Evolutionary conservation across 345 rosid species (phyloP).

Genomic region (Populus euphratica): DNA sequence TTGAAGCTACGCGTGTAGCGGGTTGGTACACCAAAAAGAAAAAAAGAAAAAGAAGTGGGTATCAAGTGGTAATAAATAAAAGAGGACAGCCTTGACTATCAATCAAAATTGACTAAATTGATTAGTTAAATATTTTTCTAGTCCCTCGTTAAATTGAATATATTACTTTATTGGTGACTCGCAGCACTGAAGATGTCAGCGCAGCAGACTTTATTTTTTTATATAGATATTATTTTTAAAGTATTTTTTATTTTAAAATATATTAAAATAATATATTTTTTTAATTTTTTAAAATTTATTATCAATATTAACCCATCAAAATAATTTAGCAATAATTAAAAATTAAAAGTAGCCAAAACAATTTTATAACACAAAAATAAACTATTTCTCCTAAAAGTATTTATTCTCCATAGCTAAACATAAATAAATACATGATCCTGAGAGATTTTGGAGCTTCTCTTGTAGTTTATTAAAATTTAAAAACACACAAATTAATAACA

Average conservation of each 20-base stretch:
- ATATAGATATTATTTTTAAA: too few relatives aligned
- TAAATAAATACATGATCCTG: not conserved
- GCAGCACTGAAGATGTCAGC: not conserved
- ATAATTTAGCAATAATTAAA: too few relatives aligned
- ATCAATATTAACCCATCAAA: too few relatives aligned
- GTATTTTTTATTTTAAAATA: too few relatives aligned
- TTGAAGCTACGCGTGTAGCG: too few relatives aligned
- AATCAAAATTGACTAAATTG: not conserved
- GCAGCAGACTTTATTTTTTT: conserved; percentile 1
- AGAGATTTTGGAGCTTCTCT: conserved; percentile 22
- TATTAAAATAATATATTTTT: too few relatives aligned
- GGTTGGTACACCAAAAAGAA: not conserved
- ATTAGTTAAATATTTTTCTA: not conserved
- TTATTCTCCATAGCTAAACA: conserved; percentile 9
- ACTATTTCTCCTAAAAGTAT: conserved; percentile 9
- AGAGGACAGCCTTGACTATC: conserved; percentile 1
- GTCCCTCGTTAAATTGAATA: not conserved
- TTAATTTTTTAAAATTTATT: too few relatives aligned
- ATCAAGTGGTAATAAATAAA: too few relatives aligned
- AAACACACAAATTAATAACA: conserved; percentile 12
- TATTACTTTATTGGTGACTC: conserved; percentile 6
- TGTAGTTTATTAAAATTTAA: conserved; percentile 2
- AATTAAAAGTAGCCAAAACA: too few relatives aligned
- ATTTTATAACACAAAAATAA: too few relatives aligned
- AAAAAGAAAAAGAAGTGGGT: too few relatives aligned